Percentiles rank a stretch among this genome's conserved stretches.
Evolutionary conservation across 306 rosid species (phyloP).

Genomic region (Senna siamea): DNA sequence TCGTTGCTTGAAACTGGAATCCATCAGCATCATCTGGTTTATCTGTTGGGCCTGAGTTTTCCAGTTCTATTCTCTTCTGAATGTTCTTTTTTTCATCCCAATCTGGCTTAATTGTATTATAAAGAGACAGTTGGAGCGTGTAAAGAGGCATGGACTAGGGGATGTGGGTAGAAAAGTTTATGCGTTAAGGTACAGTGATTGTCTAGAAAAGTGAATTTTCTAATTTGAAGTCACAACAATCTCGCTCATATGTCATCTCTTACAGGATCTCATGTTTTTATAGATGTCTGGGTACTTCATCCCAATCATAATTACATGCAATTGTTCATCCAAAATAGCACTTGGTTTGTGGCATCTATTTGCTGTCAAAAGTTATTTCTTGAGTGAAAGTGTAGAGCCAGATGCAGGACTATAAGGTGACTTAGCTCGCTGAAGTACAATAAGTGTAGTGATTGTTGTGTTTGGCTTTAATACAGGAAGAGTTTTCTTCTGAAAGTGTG

Average conservation of each 20-base stretch:
- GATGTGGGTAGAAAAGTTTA: neutral
- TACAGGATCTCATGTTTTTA: neutral
- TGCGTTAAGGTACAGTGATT: conserved; percentile 8
- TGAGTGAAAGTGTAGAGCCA: conserved; percentile 4
- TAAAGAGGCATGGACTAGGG: neutral
- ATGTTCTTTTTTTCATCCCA: conserved; percentile 78
- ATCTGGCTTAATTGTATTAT: conserved; percentile 46
- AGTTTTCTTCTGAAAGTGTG: neutral
- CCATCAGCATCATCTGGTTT: conserved; percentile 52
- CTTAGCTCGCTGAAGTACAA: neutral
- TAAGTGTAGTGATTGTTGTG: conserved; percentile 9
- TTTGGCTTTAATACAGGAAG: conserved; percentile 6
- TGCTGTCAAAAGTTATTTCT: neutral
- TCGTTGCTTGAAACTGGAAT: too few relatives aligned
- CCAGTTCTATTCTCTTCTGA: conserved; percentile 53
- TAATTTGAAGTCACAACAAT: neutral
- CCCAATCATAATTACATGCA: neutral
- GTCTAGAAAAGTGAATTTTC: neutral
- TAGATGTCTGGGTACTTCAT: neutral
- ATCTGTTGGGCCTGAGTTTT: conserved; percentile 52
- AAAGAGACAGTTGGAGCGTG: conserved; percentile 21
- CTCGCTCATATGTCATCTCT: neutral
- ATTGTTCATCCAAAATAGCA: neutral
- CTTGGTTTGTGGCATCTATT: neutral
- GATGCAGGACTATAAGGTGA: neutral